These are phyloP conservation scores for Sclerotinia trifoliorum DNA, from an alignment of 2,329 filamentous ascomycete species.

Conservation along the genomic window DNA sequence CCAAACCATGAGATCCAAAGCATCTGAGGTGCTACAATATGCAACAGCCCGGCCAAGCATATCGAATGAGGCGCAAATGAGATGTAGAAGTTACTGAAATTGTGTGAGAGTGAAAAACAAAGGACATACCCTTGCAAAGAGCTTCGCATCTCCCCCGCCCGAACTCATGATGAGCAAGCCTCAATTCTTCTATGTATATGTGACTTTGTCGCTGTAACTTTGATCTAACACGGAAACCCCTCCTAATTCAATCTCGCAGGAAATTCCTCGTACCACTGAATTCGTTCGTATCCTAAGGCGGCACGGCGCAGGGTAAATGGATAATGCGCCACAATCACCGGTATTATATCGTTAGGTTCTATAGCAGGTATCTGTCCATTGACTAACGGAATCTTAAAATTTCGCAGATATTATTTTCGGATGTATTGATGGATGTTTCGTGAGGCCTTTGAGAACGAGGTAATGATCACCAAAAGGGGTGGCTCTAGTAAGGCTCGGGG, in stretches of 20 bases:
- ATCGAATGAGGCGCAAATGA: slow-evolving; percentile 25
- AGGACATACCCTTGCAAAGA: slow-evolving; percentile 88
- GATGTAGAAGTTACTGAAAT: neutral
- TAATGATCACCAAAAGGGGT: slow-evolving; percentile 24
- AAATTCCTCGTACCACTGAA: slow-evolving; percentile 33
- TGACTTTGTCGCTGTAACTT: slow-evolving; percentile 11
- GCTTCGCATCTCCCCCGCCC: slow-evolving; percentile 92
- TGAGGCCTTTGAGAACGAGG: slow-evolving; percentile 23
- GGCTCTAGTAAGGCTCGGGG: slow-evolving; percentile 27
- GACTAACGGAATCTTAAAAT: slow-evolving; percentile 23
- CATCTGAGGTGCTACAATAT: slow-evolving; percentile 18
- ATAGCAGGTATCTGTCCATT: slow-evolving; percentile 32
- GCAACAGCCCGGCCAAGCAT: slow-evolving; percentile 20
- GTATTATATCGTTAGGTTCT: slow-evolving; percentile 26
- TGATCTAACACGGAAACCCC: slow-evolving; percentile 31
- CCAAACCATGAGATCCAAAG: neutral
- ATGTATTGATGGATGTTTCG: slow-evolving; percentile 20
- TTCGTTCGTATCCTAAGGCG: slow-evolving; percentile 26
- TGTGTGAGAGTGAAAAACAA: slow-evolving; percentile 11
- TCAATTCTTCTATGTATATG: slow-evolving; percentile 28
- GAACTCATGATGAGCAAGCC: slow-evolving; percentile 38
- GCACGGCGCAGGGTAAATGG: slow-evolving; percentile 5
- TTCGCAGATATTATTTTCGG: slow-evolving; percentile 18
- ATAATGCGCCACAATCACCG: slow-evolving; percentile 33
- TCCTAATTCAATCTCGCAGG: slow-evolving; percentile 27